Percentiles rank a stretch among this genome's conserved stretches.
Evolutionary conservation across 352 stramenopile genomes (phyloP).

Genomic region (Pythium oligandrum): DNA sequence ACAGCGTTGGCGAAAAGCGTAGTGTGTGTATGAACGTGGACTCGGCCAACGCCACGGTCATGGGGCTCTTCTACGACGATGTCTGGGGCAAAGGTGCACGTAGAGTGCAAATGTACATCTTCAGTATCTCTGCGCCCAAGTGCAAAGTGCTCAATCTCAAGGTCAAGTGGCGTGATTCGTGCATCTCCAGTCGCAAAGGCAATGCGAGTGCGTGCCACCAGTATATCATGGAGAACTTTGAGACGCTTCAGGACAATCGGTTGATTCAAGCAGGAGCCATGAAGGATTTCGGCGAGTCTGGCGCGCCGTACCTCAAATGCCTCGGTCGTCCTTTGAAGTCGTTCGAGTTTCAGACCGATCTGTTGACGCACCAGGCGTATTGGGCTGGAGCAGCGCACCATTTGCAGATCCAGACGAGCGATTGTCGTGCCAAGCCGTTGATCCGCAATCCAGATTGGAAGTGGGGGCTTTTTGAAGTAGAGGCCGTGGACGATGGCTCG

Average conservation of each 20-base stretch:
- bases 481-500: slow-evolving; percentile 30
- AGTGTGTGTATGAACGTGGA: too few species aligned
- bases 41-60: too few species aligned
- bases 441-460: slow-evolving; percentile 38
- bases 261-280: slow-evolving; percentile 31
- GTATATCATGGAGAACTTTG: slow-evolving; percentile 50
- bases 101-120: too few species aligned
- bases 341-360: slow-evolving; percentile 54
- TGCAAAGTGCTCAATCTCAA: too few species aligned
- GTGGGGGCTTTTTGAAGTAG: slow-evolving; percentile 42
- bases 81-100: too few species aligned
- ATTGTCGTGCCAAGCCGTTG: slow-evolving; percentile 37
- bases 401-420: slow-evolving; percentile 47
- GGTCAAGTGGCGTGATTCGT: slow-evolving; percentile 16
- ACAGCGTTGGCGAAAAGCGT: too few species aligned
- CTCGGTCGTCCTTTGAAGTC: slow-evolving; percentile 23
- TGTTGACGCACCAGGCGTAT: slow-evolving; percentile 52
- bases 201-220: slow-evolving; percentile 33
- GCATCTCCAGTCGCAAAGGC: slow-evolving; percentile 12
- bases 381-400: slow-evolving; percentile 46
- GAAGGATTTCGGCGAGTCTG: slow-evolving; percentile 33
- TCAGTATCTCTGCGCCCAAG: too few species aligned
- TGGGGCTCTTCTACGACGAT: too few species aligned
- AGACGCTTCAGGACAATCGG: slow-evolving; percentile 25
- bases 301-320: slow-evolving; percentile 46